Percentiles rank a stretch among this genome's conserved stretches.
Evolutionary conservation across 1,284 basidiomycete species (phyloP).

Genomic region (Anthracocystis panici-leucophaei): DNA sequence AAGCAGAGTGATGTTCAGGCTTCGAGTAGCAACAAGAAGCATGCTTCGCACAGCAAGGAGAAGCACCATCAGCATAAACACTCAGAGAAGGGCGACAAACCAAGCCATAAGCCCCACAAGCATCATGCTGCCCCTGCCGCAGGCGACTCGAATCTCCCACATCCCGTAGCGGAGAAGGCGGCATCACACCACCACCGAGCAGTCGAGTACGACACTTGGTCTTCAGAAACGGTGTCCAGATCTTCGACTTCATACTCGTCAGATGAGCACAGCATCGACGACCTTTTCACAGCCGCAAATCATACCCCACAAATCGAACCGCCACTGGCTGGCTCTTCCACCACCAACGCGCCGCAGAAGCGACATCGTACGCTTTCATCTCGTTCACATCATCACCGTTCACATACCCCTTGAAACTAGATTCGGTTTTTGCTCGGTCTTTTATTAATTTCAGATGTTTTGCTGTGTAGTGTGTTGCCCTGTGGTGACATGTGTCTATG

Average conservation of each 20-base stretch:
- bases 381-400: conserved; percentile 36
- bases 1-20: too few relatives aligned
- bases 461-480: background rate
- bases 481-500: background rate
- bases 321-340: conserved; percentile 13
- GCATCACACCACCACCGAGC: conserved; percentile 2
- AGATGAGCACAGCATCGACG: conserved; percentile 8
- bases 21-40: conserved; percentile 2
- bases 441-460: background rate
- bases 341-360: conserved; percentile 7
- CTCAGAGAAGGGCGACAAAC: background rate
- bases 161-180: background rate
- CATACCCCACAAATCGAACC: conserved; percentile 14
- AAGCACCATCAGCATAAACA: conserved; percentile 10
- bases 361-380: conserved; percentile 37
- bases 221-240: background rate
- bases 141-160: background rate
- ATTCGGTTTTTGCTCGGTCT: background rate
- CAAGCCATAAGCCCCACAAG: background rate
- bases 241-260: conserved; percentile 12
- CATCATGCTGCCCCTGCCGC: background rate
- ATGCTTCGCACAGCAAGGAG: background rate
- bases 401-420: conserved; percentile 23
- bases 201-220: background rate
- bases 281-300: conserved; percentile 10